phyloP scores from a whole-genome alignment of 352 stramenopile genomes.

The Pythium aristosporum region DNA sequence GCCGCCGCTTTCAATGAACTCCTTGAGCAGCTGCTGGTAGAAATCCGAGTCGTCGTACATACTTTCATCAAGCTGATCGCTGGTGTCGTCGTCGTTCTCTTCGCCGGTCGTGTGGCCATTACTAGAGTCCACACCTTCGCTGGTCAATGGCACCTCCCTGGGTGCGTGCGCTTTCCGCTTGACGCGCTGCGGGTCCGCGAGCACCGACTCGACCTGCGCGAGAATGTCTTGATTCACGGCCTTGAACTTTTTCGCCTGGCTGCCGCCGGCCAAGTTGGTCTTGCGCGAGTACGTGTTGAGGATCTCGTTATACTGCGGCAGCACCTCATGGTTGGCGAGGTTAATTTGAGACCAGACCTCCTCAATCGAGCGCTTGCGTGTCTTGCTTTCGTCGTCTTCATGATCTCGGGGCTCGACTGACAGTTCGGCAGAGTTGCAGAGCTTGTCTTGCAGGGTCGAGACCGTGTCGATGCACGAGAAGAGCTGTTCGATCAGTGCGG shows the following conservation, averaged over 20 bases:
- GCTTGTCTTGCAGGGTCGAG: slow-evolving; percentile 51
- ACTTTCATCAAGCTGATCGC: slow-evolving; percentile 70
- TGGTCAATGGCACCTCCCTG: slow-evolving; percentile 31
- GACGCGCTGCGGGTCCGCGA: slow-evolving; percentile 77
- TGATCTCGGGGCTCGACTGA: slow-evolving; percentile 5
- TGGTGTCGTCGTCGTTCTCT: slow-evolving; percentile 31
- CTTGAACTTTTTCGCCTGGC: slow-evolving; percentile 85
- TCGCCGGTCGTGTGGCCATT: slow-evolving; percentile 36
- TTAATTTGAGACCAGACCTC: slow-evolving; percentile 57
- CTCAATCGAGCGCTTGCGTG: slow-evolving; percentile 60
- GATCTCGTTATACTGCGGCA: slow-evolving; percentile 82
- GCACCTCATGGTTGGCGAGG: slow-evolving; percentile 37
- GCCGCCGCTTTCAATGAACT: slow-evolving; percentile 82
- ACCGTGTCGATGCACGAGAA: slow-evolving; percentile 67
- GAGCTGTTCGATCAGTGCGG: slow-evolving; percentile 42
- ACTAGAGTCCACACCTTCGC: slow-evolving; percentile 1
- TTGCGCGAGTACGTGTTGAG: slow-evolving; percentile 79
- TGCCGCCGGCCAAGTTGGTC: slow-evolving; percentile 63
- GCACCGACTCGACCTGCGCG: slow-evolving; percentile 79
- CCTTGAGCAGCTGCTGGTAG: slow-evolving; percentile 88
- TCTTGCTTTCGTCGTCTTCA: slow-evolving; percentile 38
- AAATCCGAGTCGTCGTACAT: slow-evolving; percentile 89
- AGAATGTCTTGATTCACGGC: slow-evolving; percentile 87
- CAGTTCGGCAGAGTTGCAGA: slow-evolving; percentile 71
- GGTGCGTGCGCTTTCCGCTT: slow-evolving; percentile 83